Evolutionary conservation across 1,284 basidiomycete genomes (phyloP).

Genomic region (Bondarzewia mesenterica): DNA sequence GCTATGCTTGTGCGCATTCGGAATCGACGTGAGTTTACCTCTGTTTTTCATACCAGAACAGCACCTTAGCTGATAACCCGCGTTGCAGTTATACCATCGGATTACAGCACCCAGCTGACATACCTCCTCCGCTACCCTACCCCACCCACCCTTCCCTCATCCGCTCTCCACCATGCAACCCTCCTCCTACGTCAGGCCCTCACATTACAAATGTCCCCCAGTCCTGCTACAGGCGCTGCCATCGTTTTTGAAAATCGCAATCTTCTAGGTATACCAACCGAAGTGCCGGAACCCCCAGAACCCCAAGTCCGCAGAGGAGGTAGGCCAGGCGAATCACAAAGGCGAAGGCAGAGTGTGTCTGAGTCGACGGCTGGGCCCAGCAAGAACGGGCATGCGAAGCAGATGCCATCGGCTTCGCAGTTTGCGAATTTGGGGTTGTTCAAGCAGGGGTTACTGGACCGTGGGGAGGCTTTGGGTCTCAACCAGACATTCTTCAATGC

Average conservation of each 20-base stretch:
- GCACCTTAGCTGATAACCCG: not conserved
- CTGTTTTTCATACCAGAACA: not conserved
- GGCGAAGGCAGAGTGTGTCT: constrained; percentile 10
- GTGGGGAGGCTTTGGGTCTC: constrained; percentile 71
- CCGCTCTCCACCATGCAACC: constrained; percentile 44
- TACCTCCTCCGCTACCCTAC: constrained; percentile 79
- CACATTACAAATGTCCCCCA: constrained; percentile 67
- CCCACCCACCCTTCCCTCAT: constrained; percentile 23
- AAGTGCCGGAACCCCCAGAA: constrained; percentile 47
- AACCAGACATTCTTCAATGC: constrained; percentile 75
- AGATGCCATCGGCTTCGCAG: constrained; percentile 28
- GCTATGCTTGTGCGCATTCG: constrained; percentile 90
- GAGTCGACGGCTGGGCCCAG: constrained; percentile 6
- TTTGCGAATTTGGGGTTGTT: constrained; percentile 53
- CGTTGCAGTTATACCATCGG: constrained; percentile 67
- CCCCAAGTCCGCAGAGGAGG: constrained; percentile 29
- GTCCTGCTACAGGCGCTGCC: constrained; percentile 63
- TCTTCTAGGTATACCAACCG: constrained; percentile 60
- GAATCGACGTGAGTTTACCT: constrained; percentile 57
- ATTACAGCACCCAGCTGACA: constrained; percentile 81
- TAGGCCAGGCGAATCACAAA: constrained; percentile 17
- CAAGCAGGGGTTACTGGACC: constrained; percentile 63
- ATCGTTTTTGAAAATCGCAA: constrained; percentile 77
- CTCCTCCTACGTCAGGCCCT: constrained; percentile 80
- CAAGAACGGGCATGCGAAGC: constrained; percentile 8